These are phyloP conservation scores for Phoenix dactylifera DNA, from an alignment of 176 grass and related monocot species.

Conservation along the genomic window DNA sequence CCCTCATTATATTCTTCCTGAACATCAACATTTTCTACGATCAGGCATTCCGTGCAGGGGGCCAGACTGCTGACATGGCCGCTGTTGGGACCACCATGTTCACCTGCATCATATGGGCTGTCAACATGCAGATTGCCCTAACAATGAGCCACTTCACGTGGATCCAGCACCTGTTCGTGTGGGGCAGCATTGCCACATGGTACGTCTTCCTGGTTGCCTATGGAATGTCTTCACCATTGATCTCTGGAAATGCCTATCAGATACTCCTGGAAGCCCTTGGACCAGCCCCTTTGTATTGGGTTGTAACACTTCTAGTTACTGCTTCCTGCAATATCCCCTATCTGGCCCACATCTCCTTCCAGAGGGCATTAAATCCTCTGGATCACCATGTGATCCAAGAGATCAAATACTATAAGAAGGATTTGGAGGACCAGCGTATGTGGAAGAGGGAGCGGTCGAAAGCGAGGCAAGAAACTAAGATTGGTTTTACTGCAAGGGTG, in stretches of 20 bases:
- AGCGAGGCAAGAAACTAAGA: constrained; percentile 87
- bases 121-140: constrained; percentile 93
- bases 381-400: constrained; percentile 99
- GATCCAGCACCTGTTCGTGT: constrained; percentile 96
- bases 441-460: constrained; percentile 92
- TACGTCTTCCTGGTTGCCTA: constrained; percentile 84
- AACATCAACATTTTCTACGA: constrained; percentile 72
- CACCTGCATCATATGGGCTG: constrained; percentile 95
- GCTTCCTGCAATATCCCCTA: constrained; percentile 84
- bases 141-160: constrained; percentile 99
- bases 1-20: constrained; percentile 80
- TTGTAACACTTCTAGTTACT: constrained; percentile 58
- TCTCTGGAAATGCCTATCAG: constrained; percentile 52
- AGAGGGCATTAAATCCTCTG: constrained; percentile 68
- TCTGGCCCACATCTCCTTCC: constrained; percentile 85
- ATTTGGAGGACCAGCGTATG: constrained; percentile 74
- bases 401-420: constrained; percentile 79
- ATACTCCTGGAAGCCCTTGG: constrained; percentile 74
- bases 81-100: constrained; percentile 92
- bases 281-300: constrained; percentile 76
- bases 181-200: constrained; percentile 89
- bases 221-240: constrained; percentile 42
- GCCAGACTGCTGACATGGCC: constrained; percentile 93
- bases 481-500: constrained; percentile 82
- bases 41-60: constrained; percentile 52